These are phyloP conservation scores for Otatea glauca DNA, from an alignment of 176 grass and related monocot species.

Conservation along the genomic window DNA sequence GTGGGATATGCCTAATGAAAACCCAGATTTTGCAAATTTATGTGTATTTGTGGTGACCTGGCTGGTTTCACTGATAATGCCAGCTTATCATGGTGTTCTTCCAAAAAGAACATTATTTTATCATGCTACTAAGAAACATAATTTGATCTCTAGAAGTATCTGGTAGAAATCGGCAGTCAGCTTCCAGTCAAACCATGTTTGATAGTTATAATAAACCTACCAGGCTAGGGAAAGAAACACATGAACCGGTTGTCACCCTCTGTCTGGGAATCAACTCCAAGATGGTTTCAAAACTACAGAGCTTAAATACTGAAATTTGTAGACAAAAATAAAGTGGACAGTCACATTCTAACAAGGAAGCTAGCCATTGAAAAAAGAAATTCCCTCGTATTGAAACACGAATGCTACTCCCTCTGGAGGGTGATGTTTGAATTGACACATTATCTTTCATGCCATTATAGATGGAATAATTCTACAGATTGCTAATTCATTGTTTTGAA, in stretches of 20 bases:
- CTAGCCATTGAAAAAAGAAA: slow-evolving; percentile 3
- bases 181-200: slow-evolving; percentile 14
- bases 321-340: slow-evolving; percentile 25
- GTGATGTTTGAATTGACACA: slow-evolving; percentile 17
- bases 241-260: not conserved
- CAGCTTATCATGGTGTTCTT: slow-evolving; percentile 1
- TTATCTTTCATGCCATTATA: slow-evolving; percentile 26
- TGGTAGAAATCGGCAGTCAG: not conserved
- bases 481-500: slow-evolving; percentile 23
- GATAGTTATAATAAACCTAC: slow-evolving; percentile 14
- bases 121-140: not conserved
- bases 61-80: slow-evolving; percentile 14
- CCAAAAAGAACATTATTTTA: not conserved
- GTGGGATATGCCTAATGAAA: not conserved
- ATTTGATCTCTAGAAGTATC: not conserved
- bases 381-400: slow-evolving; percentile 6
- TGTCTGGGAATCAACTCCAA: slow-evolving; percentile 7
- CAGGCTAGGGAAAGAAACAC: not conserved
- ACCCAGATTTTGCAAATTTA: slow-evolving; percentile 35
- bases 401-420: slow-evolving; percentile 1
- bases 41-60: not conserved
- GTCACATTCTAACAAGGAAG: not conserved
- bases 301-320: slow-evolving; percentile 32
- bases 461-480: not conserved
- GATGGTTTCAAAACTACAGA: slow-evolving; percentile 29